Evolutionary conservation across 352 stramenopile species (phyloP).

Genomic region (Phytophthora citricola): DNA sequence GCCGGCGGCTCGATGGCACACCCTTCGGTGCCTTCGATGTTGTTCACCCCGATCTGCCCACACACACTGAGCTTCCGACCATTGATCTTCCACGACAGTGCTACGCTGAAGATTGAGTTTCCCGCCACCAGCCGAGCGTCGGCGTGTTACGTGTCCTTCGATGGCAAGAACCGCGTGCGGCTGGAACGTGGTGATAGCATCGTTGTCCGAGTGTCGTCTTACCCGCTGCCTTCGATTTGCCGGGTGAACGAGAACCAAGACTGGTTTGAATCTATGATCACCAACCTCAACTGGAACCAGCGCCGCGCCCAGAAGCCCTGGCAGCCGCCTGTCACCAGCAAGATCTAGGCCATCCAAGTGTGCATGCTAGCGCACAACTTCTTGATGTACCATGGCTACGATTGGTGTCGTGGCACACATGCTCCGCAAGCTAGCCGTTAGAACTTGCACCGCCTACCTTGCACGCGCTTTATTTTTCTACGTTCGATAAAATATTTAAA

Average conservation of each 20-base stretch:
- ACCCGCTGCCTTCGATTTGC: constrained; percentile 88
- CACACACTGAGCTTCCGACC: constrained; percentile 96
- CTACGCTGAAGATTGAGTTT: constrained; percentile 91
- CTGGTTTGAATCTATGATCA: constrained; percentile 94
- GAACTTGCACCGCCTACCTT: constrained; percentile 24
- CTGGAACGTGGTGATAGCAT: constrained; percentile 88
- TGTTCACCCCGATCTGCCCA: constrained; percentile 99
- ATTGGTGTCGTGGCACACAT: constrained; percentile 14
- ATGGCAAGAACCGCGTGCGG: constrained; percentile 91
- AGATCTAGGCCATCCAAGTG: constrained; percentile 28
- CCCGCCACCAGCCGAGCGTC: constrained; percentile 76
- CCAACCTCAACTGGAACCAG: constrained; percentile 94
- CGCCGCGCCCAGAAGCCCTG: constrained; percentile 85
- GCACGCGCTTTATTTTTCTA: constrained; percentile 33
- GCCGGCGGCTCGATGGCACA: constrained; percentile 98
- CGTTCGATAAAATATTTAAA: constrained; percentile 49
- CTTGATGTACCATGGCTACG: constrained; percentile 17
- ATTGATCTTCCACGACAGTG: constrained; percentile 92
- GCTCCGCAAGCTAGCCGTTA: constrained; percentile 2
- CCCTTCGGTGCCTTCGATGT: constrained; percentile 96
- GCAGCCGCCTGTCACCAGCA: constrained; percentile 43
- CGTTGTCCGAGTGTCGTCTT: constrained; percentile 88
- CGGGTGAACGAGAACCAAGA: constrained; percentile 91
- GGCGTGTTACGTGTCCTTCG: constrained; percentile 90
- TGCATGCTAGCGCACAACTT: constrained; percentile 6